phyloP scores from a whole-genome alignment of 495 filamentous ascomycete genomes.

The Astrothelium subdiscretum region DNA sequence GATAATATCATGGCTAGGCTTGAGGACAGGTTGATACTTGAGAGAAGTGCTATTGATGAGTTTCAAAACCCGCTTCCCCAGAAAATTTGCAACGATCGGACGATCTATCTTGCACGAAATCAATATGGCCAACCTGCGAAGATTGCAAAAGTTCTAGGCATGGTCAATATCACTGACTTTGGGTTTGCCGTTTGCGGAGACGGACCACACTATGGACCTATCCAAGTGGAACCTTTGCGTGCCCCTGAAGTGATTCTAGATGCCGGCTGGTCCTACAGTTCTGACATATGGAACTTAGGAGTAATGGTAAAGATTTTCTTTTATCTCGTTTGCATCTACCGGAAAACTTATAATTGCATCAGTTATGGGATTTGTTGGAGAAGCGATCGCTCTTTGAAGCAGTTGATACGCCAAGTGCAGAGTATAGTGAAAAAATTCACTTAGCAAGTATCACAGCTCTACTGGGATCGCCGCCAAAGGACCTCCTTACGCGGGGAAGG shows the following conservation, averaged over 20 bases:
- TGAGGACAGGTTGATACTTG: slow-evolving; percentile 33
- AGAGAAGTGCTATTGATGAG: slow-evolving; percentile 31
- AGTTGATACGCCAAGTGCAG: neutral
- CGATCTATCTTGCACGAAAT: slow-evolving; percentile 4
- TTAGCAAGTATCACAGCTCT: slow-evolving; percentile 7
- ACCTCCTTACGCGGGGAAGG: slow-evolving; percentile 14
- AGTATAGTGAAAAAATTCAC: slow-evolving; percentile 2
- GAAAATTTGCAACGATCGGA: slow-evolving; percentile 25
- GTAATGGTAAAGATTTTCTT: too few relatives aligned
- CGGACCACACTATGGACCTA: neutral
- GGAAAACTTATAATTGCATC: neutral
- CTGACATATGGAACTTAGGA: slow-evolving; percentile 14
- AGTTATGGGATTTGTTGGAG: slow-evolving; percentile 9
- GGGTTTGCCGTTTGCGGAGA: neutral
- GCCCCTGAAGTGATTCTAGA: slow-evolving; percentile 18
- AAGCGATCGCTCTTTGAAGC: neutral
- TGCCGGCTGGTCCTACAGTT: slow-evolving; percentile 8
- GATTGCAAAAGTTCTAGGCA: slow-evolving; percentile 20
- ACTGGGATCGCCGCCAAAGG: slow-evolving; percentile 7
- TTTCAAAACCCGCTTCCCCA: slow-evolving; percentile 30
- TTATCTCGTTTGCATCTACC: slow-evolving; percentile 12
- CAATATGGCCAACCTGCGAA: neutral
- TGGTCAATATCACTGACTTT: slow-evolving; percentile 6
- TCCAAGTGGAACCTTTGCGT: slow-evolving; percentile 4
- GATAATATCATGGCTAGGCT: slow-evolving; percentile 38